phyloP scores from a whole-genome alignment of 2,329 filamentous ascomycete genomes.

The Phyllosticta citribraziliensis region DNA sequence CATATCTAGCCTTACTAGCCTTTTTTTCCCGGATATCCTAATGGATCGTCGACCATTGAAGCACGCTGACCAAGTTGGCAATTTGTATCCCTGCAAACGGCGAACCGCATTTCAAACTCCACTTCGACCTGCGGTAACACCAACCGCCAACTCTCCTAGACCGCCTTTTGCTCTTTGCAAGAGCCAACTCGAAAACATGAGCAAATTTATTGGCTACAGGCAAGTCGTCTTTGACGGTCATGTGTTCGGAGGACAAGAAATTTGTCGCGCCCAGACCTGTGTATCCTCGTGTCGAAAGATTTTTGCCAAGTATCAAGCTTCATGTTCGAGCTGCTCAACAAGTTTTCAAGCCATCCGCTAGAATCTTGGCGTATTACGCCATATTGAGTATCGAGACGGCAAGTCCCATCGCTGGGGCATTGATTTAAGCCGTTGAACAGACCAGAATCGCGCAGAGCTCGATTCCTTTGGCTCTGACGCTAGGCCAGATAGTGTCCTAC shows the following conservation, averaged over 20 bases:
- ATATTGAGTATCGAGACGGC: not conserved
- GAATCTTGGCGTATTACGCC: not conserved
- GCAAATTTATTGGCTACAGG: not conserved
- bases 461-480: not conserved
- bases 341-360: not conserved
- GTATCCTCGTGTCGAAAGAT: too few species aligned
- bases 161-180: not conserved
- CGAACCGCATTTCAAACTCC: not conserved
- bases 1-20: not conserved
- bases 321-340: not conserved
- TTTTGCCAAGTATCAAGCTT: not conserved
- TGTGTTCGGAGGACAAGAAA: not conserved
- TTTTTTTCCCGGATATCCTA: not conserved
- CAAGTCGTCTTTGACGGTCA: not conserved
- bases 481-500: not conserved
- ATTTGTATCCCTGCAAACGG: not conserved
- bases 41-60: not conserved
- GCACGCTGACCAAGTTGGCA: not conserved
- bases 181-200: not conserved
- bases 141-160: not conserved
- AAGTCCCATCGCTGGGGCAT: not conserved
- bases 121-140: not conserved
- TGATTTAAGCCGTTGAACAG: not conserved
- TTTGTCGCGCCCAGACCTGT: too few species aligned
- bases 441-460: not conserved